Evolutionary conservation across 441 rosid genomes (phyloP).

Genomic region (Pelargonium cotyledonis): DNA sequence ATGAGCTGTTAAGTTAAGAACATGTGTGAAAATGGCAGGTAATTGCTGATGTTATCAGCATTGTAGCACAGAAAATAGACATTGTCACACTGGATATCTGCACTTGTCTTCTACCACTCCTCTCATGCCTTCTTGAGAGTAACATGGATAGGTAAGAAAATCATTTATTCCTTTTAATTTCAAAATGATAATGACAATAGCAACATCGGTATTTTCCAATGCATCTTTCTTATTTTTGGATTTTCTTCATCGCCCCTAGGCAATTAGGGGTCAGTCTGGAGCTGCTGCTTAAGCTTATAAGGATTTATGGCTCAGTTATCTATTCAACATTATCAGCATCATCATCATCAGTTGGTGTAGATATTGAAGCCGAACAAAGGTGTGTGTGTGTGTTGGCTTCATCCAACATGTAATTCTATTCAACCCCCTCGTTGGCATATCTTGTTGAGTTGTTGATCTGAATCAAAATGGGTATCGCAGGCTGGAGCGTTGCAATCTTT

Average conservation of each 20-base stretch:
- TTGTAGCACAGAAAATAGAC: constrained; percentile 58
- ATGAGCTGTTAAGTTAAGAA: neutral
- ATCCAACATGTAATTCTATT: neutral
- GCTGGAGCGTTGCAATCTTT: constrained; percentile 78
- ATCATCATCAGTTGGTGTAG: constrained; percentile 68
- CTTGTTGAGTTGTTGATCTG: neutral
- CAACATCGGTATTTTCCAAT: too few relatives aligned
- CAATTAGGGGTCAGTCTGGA: constrained; percentile 3
- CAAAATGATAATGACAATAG: too few relatives aligned
- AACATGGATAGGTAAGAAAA: constrained; percentile 63
- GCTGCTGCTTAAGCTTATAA: neutral
- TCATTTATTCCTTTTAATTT: too few relatives aligned
- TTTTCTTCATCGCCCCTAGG: neutral
- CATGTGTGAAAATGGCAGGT: constrained; percentile 39
- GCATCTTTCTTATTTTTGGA: too few relatives aligned
- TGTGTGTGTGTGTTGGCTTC: constrained; percentile 29
- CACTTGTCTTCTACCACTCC: constrained; percentile 77
- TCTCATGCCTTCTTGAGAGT: constrained; percentile 66
- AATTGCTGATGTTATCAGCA: constrained; percentile 66
- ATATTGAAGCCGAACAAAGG: constrained; percentile 98
- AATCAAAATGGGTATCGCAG: constrained; percentile 28
- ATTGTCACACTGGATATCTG: constrained; percentile 71
- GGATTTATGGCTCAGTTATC: neutral
- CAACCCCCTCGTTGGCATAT: neutral
- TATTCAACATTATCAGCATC: constrained; percentile 48